phyloP scores from a whole-genome alignment of 2,329 filamentous ascomycete genomes.

The Juglanconis sp. region DNA sequence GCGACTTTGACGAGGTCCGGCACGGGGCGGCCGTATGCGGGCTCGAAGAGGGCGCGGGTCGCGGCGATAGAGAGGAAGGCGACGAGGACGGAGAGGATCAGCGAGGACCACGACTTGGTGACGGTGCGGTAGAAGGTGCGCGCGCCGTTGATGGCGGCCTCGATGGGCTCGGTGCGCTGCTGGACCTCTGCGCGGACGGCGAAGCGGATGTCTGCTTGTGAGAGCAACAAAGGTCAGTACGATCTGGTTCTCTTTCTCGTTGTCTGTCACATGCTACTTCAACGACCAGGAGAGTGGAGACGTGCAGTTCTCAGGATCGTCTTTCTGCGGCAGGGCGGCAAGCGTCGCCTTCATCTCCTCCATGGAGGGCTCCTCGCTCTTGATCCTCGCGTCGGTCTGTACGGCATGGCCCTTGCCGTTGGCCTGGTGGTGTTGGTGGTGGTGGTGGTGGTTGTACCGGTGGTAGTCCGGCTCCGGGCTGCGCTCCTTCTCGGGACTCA shows the following conservation, averaged over 20 bases:
- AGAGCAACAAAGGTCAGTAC: constrained; percentile 21
- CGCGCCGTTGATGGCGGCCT: constrained; percentile 64
- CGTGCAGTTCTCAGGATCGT: constrained; percentile 50
- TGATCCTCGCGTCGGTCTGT: constrained; percentile 7
- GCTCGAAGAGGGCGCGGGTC: constrained; percentile 65
- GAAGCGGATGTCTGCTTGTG: constrained; percentile 73
- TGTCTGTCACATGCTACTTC: constrained; percentile 1
- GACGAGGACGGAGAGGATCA: constrained; percentile 59
- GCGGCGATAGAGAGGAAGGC: constrained; percentile 63
- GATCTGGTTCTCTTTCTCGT: not conserved
- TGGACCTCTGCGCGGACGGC: constrained; percentile 84
- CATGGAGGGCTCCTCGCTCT: constrained; percentile 19
- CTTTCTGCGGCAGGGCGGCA: constrained; percentile 26
- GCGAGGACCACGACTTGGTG: constrained; percentile 67
- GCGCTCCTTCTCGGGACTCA: constrained; percentile 52
- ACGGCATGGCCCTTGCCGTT: constrained; percentile 7
- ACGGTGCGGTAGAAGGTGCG: constrained; percentile 56
- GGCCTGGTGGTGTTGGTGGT: not conserved
- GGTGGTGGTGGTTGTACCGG: not conserved
- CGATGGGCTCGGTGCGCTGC: constrained; percentile 80
- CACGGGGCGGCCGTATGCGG: constrained; percentile 62
- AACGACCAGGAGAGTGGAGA: constrained; percentile 18
- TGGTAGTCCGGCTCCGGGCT: constrained; percentile 43
- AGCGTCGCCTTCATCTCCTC: constrained; percentile 27
- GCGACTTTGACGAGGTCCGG: constrained; percentile 90